These are phyloP conservation scores for Cercospora sojina DNA, from an alignment of 2,329 filamentous ascomycete genomes.

Conservation along the genomic window DNA sequence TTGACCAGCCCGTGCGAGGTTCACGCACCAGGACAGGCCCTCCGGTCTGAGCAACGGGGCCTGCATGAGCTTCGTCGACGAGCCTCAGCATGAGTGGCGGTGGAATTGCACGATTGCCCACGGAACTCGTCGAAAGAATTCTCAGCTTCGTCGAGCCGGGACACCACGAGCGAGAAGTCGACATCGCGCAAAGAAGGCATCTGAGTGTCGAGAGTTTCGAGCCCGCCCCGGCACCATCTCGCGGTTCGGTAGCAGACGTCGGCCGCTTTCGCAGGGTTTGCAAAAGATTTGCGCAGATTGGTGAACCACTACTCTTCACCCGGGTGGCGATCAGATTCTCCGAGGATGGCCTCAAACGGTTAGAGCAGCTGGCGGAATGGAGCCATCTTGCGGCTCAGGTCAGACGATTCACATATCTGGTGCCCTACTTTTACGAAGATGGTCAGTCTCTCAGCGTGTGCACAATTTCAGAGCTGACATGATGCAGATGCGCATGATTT, in stretches of 20 bases:
- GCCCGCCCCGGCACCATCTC: conserved; percentile 43
- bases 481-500: conserved; percentile 21
- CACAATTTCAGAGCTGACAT: not conserved
- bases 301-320: conserved; percentile 53
- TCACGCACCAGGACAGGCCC: not conserved
- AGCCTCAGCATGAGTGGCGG: conserved; percentile 2
- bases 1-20: not conserved
- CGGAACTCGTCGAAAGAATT: conserved; percentile 52
- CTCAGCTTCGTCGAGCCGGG: conserved; percentile 52
- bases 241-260: conserved; percentile 47
- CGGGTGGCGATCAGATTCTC: conserved; percentile 55
- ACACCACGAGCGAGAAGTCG: conserved; percentile 52
- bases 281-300: conserved; percentile 52
- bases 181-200: conserved; percentile 51
- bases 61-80: not conserved
- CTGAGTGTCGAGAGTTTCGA: conserved; percentile 55
- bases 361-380: conserved; percentile 52
- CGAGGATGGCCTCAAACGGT: conserved; percentile 48
- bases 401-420: conserved; percentile 61
- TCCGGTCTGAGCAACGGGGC: not conserved
- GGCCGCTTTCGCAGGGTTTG: conserved; percentile 51
- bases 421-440: conserved; percentile 58
- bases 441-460: conserved; percentile 38
- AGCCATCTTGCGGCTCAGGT: conserved; percentile 54
- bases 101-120: conserved; percentile 27